phyloP scores from a whole-genome alignment of 2,329 filamentous ascomycete genomes.

The Aspergillus eucalypticola region DNA sequence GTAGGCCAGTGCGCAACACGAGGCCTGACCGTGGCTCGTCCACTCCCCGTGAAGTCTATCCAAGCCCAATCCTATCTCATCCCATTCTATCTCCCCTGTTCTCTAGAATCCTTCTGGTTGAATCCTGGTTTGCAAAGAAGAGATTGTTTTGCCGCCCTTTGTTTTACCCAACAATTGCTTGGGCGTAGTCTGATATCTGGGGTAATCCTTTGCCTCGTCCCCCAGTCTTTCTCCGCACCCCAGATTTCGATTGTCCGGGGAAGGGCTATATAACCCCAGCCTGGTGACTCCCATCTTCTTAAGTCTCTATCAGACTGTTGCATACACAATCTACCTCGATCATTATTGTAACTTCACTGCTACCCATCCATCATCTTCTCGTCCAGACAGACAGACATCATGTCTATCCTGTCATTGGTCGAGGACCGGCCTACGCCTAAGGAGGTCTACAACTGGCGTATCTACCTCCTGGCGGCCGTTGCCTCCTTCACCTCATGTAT shows the following conservation, averaged over 20 bases:
- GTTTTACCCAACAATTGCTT: not conserved
- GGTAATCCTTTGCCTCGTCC: slow-evolving; percentile 4
- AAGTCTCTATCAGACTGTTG: not conserved
- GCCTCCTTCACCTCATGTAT: slow-evolving; percentile 60
- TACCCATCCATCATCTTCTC: not conserved
- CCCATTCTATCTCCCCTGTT: not conserved
- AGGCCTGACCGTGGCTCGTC: not conserved
- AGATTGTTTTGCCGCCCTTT: slow-evolving; percentile 1
- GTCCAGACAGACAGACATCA: slow-evolving; percentile 21
- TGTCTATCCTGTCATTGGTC: slow-evolving; percentile 44
- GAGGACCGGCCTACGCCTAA: slow-evolving; percentile 57
- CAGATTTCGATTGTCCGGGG: not conserved
- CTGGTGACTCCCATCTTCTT: not conserved
- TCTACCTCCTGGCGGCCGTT: slow-evolving; percentile 57
- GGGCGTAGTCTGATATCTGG: slow-evolving; percentile 1
- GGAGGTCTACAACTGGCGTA: slow-evolving; percentile 61
- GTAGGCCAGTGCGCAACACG: not conserved
- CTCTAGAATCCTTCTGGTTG: not conserved
- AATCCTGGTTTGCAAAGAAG: not conserved
- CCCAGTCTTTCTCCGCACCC: slow-evolving; percentile 1
- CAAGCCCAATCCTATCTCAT: not conserved
- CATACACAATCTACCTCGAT: not conserved
- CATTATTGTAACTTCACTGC: not conserved
- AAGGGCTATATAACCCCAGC: slow-evolving; percentile 1
- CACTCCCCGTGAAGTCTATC: not conserved